Base-by-base conservation (phyloP, 1,284 basidiomycete genomes). In the Wallemia mellicola region DNA sequence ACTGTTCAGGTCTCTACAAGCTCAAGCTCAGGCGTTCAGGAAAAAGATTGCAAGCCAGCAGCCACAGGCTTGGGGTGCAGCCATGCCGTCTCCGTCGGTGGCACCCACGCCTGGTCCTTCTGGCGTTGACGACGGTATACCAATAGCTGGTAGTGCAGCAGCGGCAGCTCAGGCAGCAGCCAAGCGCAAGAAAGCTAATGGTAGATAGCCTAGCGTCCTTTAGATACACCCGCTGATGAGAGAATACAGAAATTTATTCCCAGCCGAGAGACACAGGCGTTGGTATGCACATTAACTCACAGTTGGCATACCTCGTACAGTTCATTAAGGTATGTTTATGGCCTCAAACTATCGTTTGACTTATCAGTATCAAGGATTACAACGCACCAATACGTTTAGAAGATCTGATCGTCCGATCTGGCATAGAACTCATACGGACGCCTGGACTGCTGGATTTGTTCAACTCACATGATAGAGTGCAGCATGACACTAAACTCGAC, bases 251-350 rank as follows among this genome's bases (percentile, higher is more conserved):
- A n/a, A 48, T 86, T 17, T 86, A 80, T 69, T 84, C 85, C 17
- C 86, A 89, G 68, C 85, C 87, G 2, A 79, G 80, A 25, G 79
- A 86, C 66, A 86, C 83, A 1, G 83, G 84, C 7, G 78, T 80
- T 7, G 86, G 85, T 7, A 75, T 72, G 56, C 83, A 91, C 71
- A 75, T 83, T 62, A 85, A 84, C 66, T 91, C 87, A 0, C 85
- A 88, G 69, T 75, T 92, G 32, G 79, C 86, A 1, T 86, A 85
- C 65, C 83, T 82, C 11, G 79, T 92, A 28, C 79, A 80, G 65
- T 77, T 83, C 67, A 76, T 92, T 61, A 88, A 86, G 73, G 71
- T 72, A 75, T 74, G 67, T 28, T 60, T 24, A 28, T 19, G 27
- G 38, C 26, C 28, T 7, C 17, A 30, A 7, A 17, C 17, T 30